Base-by-base conservation (phyloP, 2,329 filamentous ascomycete genomes). In the Drechslerella coelobrocha region DNA sequence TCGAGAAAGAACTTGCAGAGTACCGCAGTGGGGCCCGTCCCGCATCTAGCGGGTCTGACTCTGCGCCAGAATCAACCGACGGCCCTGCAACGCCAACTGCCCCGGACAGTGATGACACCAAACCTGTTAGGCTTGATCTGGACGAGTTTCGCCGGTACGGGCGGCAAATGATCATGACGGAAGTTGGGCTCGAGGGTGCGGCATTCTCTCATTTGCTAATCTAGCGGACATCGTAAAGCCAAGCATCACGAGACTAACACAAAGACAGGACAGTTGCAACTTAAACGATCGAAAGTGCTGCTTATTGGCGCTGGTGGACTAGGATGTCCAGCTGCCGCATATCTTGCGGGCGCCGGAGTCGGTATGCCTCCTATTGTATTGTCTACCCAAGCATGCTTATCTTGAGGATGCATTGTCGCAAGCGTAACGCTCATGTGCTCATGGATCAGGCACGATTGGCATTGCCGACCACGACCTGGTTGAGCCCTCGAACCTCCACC, bases 241-340 rank as follows among this genome's bases (percentile, higher is more conserved):
- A n/a, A n/a, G 43, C 1, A 23, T 17, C 41, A 19, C 24, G 21
- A 59, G 48, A 68, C 34, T 61, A 45, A 50, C 61, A 6, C 3
- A 23, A 29, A 7, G 8, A 12, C 61, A 91, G 91, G 90, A 0
- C 93, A 97, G 79, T 81, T 93, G 5, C 83, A 85, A 29, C 81
- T 97, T 14, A 89, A 86, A 75, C 81, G 83, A 0, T 83, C 90
- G 0, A 86, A 83, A 19, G 87, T 97, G 3, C 83, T 97, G 6
- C 83, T 99, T 50, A 84, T 99, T 23, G 94, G 94, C 9, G 88
- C 90, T 1, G 94, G 94, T 4, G 94, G 94, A 0, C 81, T 99
- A 10, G 94, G 94, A 9, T 97, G 91, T 77, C 94, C 94, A 9
- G 92, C 94, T 10, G 90, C 92, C 0, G 85, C 90, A n/a, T 99